A percentile compares a stretch with the other conserved stretches of the same genome.
Evolutionary conservation across 257 asterid species (phyloP).

Genomic region (Solanum corneliomulleri): DNA sequence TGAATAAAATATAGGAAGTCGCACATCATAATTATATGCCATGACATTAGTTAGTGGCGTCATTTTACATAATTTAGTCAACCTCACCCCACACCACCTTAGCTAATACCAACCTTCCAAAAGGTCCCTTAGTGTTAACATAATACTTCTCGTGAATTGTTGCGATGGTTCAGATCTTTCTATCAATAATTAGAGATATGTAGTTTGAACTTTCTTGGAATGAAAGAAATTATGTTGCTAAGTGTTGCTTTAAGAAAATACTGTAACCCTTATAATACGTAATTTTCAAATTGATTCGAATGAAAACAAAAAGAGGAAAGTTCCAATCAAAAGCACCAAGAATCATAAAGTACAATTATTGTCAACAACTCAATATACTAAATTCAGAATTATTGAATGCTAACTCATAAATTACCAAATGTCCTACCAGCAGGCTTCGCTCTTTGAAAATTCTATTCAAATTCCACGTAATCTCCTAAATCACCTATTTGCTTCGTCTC

Average conservation of each 20-base stretch:
- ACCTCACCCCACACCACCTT: neutral
- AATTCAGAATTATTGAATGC: neutral
- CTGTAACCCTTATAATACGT: too few species aligned
- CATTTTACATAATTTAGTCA: neutral
- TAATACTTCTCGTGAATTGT: neutral
- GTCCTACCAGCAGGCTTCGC: neutral
- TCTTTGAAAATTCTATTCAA: neutral
- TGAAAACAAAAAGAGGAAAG: too few species aligned
- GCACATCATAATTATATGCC: neutral
- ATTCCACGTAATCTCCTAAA: neutral
- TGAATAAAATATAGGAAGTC: neutral
- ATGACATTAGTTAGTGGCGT: neutral
- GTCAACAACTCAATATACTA: neutral
- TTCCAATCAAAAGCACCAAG: neutral
- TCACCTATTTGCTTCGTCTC: neutral
- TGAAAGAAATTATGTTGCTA: too few species aligned
- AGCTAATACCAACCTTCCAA: neutral
- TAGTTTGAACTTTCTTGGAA: accelerated
- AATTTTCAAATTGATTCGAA: too few species aligned
- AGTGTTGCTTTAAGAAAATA: too few species aligned
- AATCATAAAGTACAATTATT: neutral
- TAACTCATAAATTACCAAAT: neutral
- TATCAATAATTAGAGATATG: too few species aligned
- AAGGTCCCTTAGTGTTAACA: neutral
- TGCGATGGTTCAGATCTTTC: too few species aligned